These are phyloP conservation scores for Emmonsiellopsis sp. DNA, from an alignment of 2,329 filamentous ascomycete species.

Conservation along the genomic window DNA sequence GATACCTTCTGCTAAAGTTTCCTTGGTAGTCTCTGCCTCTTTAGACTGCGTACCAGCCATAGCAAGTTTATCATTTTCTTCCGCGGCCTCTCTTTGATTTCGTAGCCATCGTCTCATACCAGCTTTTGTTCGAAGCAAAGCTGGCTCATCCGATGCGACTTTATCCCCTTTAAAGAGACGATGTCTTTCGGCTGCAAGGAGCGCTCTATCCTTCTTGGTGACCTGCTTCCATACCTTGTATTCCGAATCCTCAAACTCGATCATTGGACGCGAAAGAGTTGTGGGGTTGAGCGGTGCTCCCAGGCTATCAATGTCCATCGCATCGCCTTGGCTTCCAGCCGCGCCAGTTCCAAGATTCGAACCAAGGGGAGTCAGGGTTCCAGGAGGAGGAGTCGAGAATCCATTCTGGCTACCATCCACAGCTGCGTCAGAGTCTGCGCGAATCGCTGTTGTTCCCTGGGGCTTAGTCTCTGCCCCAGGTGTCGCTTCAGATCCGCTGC, in stretches of 20 bases:
- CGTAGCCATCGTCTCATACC: constrained; percentile 85
- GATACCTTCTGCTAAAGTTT: constrained; percentile 90
- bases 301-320: constrained; percentile 75
- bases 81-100: constrained; percentile 59
- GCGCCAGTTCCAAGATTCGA: constrained; percentile 52
- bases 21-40: constrained; percentile 45
- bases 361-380: constrained; percentile 67
- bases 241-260: constrained; percentile 77
- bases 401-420: constrained; percentile 73
- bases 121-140: constrained; percentile 71
- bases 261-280: constrained; percentile 61
- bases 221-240: constrained; percentile 99
- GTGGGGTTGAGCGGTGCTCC: constrained; percentile 59
- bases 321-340: constrained; percentile 64
- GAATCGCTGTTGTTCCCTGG: constrained; percentile 39
- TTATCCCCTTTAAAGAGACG: constrained; percentile 77
- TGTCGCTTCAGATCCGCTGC: constrained; percentile 68
- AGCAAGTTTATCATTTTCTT: constrained; percentile 39
- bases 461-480: constrained; percentile 44
- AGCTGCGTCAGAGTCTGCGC: constrained; percentile 63
- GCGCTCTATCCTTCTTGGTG: constrained; percentile 88
- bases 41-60: constrained; percentile 38
- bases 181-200: constrained; percentile 75
- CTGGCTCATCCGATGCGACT: constrained; percentile 79
- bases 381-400: constrained; percentile 71